Evolutionary conservation across 148 eudicot species (phyloP).

Genomic region (Bassia scoparia): DNA sequence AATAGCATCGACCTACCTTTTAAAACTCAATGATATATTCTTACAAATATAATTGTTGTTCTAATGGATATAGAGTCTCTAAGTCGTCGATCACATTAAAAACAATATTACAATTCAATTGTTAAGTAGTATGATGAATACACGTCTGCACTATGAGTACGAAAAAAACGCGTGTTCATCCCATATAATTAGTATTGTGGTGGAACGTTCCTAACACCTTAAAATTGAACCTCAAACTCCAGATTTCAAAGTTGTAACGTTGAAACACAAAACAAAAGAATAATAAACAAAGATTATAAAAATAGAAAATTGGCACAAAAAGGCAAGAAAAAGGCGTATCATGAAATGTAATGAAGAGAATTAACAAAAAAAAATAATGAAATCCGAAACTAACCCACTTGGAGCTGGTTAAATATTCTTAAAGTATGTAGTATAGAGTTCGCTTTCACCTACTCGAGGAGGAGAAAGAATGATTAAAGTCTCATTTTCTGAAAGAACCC

Average conservation of each 20-base stretch:
- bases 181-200: too few relatives aligned
- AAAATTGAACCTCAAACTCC: not conserved
- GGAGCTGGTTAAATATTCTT: not conserved
- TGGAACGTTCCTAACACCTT: too few relatives aligned
- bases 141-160: too few relatives aligned
- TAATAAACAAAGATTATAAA: not conserved
- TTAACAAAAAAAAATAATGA: constrained; percentile 2
- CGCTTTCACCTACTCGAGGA: constrained; percentile 29
- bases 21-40: too few relatives aligned
- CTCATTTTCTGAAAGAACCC: constrained; percentile 17
- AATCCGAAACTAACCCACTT: constrained; percentile 27
- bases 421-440: constrained; percentile 15
- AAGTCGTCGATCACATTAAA: too few relatives aligned
- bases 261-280: not conserved
- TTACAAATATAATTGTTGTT: too few relatives aligned
- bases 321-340: constrained; percentile 30
- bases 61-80: too few relatives aligned
- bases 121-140: too few relatives aligned
- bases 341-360: constrained; percentile 15
- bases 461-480: constrained; percentile 19
- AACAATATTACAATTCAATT: too few relatives aligned
- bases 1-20: too few relatives aligned
- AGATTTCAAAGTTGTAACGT: not conserved
- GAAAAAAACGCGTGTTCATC: too few relatives aligned
- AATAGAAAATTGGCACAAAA: constrained; percentile 19